These are phyloP conservation scores for Casuarina equisetifolia DNA, from an alignment of 306 rosid species.

Conservation along the genomic window DNA sequence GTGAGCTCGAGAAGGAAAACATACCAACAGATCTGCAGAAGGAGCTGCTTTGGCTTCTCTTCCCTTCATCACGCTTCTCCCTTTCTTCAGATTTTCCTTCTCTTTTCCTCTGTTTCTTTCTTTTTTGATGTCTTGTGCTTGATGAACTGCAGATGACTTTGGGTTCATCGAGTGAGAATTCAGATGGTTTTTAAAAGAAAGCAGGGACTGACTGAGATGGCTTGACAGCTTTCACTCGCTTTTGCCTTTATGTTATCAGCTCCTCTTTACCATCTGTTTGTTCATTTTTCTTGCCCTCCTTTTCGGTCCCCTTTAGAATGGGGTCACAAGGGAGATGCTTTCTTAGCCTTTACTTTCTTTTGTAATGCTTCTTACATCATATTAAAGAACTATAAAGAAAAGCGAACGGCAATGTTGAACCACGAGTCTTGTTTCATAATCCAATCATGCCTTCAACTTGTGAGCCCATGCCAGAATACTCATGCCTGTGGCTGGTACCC, in stretches of 20 bases:
- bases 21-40: conserved; percentile 78
- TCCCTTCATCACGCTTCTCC: conserved; percentile 34
- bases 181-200: conserved; percentile 47
- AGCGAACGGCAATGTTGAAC: conserved; percentile 35
- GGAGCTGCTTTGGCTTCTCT: conserved; percentile 57
- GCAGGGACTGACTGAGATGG: conserved; percentile 26
- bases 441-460: conserved; percentile 60
- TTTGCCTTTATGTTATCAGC: conserved; percentile 38
- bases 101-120: neutral
- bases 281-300: conserved; percentile 37
- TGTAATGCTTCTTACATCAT: conserved; percentile 11
- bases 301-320: conserved; percentile 43
- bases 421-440: conserved; percentile 77
- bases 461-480: conserved; percentile 51
- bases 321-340: conserved; percentile 49
- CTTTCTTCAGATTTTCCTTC: neutral
- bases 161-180: conserved; percentile 11
- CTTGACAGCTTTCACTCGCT: conserved; percentile 62
- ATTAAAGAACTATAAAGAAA: conserved; percentile 32
- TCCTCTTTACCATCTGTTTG: conserved; percentile 32
- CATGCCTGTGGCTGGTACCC: conserved; percentile 23
- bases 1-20: conserved; percentile 83
- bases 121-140: conserved; percentile 39
- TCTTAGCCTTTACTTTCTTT: conserved; percentile 21
- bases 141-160: neutral